phyloP scores from a whole-genome alignment of 2,329 filamentous ascomycete genomes.

The Fusarium stilboides region DNA sequence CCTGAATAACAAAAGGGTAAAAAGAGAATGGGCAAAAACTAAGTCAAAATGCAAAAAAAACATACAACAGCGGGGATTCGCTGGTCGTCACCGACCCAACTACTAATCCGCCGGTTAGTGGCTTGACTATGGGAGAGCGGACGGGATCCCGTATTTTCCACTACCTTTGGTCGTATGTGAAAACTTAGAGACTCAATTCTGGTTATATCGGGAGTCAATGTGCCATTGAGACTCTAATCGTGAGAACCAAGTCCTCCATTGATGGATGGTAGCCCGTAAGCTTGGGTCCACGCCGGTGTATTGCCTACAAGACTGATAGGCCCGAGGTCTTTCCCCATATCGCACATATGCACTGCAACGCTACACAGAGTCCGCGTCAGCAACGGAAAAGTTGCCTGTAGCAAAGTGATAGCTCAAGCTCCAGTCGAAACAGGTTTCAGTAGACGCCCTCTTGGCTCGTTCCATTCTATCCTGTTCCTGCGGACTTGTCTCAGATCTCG shows the following conservation, averaged over 20 bases:
- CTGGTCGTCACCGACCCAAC: slow-evolving; percentile 25
- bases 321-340: not conserved
- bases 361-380: slow-evolving; percentile 27
- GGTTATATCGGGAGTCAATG: not conserved
- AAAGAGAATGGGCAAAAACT: not conserved
- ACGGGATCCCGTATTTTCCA: slow-evolving; percentile 33
- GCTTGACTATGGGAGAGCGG: slow-evolving; percentile 30
- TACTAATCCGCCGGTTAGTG: slow-evolving; percentile 25
- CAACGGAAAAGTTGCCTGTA: slow-evolving; percentile 10
- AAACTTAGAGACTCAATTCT: rapidly evolving
- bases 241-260: not conserved
- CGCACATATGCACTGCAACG: slow-evolving; percentile 20
- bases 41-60: not conserved
- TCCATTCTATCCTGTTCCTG: slow-evolving; percentile 8
- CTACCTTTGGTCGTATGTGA: slow-evolving; percentile 33
- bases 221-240: not conserved
- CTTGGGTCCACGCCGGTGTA: slow-evolving; percentile 6
- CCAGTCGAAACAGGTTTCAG: not conserved
- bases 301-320: slow-evolving; percentile 18
- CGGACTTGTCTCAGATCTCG: slow-evolving; percentile 14
- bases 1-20: not conserved
- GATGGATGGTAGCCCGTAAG: slow-evolving; percentile 2
- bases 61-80: slow-evolving; percentile 28
- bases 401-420: not conserved
- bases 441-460: not conserved